Evolutionary conservation across 192 early-diverging fungal species (phyloP), one percentile per base, ranked within the genome.

Genomic region (Coemansia erecta): DNA sequence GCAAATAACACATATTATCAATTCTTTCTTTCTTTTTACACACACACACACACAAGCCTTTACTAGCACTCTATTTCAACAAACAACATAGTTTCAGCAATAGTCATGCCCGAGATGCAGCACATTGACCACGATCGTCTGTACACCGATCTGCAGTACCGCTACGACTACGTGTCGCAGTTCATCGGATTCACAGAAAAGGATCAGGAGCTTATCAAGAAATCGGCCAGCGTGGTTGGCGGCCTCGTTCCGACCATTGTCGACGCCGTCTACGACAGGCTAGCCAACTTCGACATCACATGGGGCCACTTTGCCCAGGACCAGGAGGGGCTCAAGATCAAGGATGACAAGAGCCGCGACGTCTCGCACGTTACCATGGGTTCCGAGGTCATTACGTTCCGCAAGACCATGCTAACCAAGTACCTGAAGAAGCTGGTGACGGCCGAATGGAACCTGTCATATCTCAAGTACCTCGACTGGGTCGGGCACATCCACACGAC

Each of bases 401-500:
- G 90, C 57, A 92, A 91, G 59, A 84, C 85, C 48, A 86, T 87
- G 76, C 68, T 92, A 55, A 66, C 66, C 22, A 84, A 84, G 50
- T 92, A 92, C 64, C 80, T 92, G 44, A 81, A 80, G 58, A 87
- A 85, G 59, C 79, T 92, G 22, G 82, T 87, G 8, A 82, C 74
- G 0, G 53, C 60, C 24, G 80, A 76, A 19, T 68, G 67, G 73
- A 64, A 73, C 56, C 51, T 69, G 31, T 54, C 76, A 53, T 56
- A 82, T 73, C 58, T 92, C 50, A 85, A 84, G 70, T 92, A 92
- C 60, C 78, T 92, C 28, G 88, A 92, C 63, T 88, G 87, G 73
- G 90, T 91, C 13, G 91, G 86, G 8, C 82, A 84, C 53, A 92
- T 92, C 56, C 91, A 92, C 65, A 87, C 85, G 13, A 78, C 86